Conservation (phyloP, 2,329 filamentous ascomycete genomes). For the Penicillium janthinellum region DNA sequence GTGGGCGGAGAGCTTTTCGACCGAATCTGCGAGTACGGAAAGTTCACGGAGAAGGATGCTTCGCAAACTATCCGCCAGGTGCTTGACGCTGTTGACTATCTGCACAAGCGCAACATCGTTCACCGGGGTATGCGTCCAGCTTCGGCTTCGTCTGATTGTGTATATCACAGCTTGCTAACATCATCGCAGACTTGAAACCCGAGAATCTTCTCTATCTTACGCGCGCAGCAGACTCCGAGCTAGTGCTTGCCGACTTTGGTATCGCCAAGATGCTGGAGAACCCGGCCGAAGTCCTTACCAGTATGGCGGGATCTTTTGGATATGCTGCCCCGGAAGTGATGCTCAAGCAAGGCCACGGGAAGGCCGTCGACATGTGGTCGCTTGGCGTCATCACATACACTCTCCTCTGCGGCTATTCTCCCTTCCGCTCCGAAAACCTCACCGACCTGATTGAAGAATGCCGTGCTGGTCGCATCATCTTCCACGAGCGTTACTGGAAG, state of each 20-base stretch:
- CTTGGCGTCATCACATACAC: slow-evolving; percentile 99
- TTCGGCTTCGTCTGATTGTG: background rate
- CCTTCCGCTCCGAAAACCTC: slow-evolving; percentile 93
- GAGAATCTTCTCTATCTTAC: slow-evolving; percentile 96
- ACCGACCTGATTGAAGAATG: slow-evolving; percentile 94
- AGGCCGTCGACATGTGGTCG: slow-evolving; percentile 99
- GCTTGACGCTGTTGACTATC: slow-evolving; percentile 87
- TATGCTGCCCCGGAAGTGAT: slow-evolving; percentile 98
- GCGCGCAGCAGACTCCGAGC: slow-evolving; percentile 71
- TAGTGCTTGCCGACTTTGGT: slow-evolving; percentile 95
- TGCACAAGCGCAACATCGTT: slow-evolving; percentile 92
- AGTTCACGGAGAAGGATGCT: slow-evolving; percentile 97
- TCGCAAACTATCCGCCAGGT: slow-evolving; percentile 95
- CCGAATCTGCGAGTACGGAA: slow-evolving; percentile 95
- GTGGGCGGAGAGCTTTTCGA: slow-evolving; percentile 97
- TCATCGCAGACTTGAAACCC: slow-evolving; percentile 79
- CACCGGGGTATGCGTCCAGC: slow-evolving; percentile 70
- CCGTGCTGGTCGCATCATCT: slow-evolving; percentile 77
- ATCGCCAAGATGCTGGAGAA: slow-evolving; percentile 97
- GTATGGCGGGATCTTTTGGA: slow-evolving; percentile 97
- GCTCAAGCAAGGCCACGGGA: slow-evolving; percentile 95
- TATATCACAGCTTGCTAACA: background rate
- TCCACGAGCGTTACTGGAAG: slow-evolving; percentile 98
- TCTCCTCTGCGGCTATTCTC: slow-evolving; percentile 94
- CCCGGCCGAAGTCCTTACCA: slow-evolving; percentile 88